Percentiles rank a stretch among this genome's conserved stretches.
Conservation (phyloP, 2,329 filamentous ascomycete species). For the Zasmidium citrigriseum region DNA sequence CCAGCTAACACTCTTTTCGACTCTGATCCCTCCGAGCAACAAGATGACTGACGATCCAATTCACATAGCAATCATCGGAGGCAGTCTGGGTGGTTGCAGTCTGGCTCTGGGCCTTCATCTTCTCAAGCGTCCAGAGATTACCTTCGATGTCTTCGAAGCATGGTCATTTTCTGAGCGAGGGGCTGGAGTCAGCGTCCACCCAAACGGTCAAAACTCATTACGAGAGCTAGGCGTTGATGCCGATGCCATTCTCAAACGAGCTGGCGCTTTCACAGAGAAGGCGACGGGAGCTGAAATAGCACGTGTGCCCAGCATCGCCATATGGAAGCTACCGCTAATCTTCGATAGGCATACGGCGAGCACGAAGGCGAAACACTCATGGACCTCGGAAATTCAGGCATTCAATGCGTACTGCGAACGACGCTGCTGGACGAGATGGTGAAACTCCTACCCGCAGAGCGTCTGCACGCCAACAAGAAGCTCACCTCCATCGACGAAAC, state of each 20-base stretch:
- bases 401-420: neutral
- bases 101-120: neutral
- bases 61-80: neutral
- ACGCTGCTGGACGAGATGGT: neutral
- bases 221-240: neutral
- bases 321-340: neutral
- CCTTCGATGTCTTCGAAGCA: neutral
- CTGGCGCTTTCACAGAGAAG: neutral
- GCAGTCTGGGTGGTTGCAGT: neutral
- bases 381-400: neutral
- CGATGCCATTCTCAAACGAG: neutral
- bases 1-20: neutral
- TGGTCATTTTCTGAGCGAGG: neutral
- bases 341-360: neutral
- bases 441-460: neutral
- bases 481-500: neutral
- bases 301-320: neutral
- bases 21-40: too few relatives aligned
- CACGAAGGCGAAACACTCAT: neutral
- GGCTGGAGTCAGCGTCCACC: neutral
- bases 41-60: neutral
- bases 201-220: neutral
- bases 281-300: neutral
- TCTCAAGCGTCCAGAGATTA: neutral
- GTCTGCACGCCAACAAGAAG: neutral